These are phyloP conservation scores for Aspergillus sp. DNA, from an alignment of 2,329 filamentous ascomycete genomes.

Conservation along the genomic window DNA sequence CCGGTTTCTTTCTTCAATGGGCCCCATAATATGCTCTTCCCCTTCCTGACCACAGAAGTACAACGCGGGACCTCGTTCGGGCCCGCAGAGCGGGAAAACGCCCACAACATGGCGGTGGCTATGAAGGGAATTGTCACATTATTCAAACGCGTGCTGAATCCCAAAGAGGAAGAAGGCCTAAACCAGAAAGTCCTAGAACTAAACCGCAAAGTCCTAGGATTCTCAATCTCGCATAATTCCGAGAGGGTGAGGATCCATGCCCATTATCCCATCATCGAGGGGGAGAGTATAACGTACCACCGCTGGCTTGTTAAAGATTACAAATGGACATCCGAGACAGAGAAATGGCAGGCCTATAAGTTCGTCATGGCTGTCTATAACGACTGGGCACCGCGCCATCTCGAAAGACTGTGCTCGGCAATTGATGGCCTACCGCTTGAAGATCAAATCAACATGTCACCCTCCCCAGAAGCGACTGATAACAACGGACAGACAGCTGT, in stretches of 20 bases:
- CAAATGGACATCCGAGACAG: neutral
- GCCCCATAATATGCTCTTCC: neutral
- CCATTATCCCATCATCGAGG: neutral
- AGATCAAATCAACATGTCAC: neutral
- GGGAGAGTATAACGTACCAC: neutral
- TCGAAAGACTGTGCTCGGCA: neutral
- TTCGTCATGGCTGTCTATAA: constrained; percentile 8
- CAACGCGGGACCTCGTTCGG: neutral
- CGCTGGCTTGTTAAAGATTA: neutral
- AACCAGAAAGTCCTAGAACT: neutral
- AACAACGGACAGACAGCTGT: neutral
- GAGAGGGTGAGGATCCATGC: neutral
- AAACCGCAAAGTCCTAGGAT: constrained; percentile 4
- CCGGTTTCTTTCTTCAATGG: neutral
- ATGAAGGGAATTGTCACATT: constrained; percentile 5
- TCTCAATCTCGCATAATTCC: constrained; percentile 1
- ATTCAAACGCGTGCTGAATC: neutral
- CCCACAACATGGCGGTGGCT: constrained; percentile 2
- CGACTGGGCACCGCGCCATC: neutral
- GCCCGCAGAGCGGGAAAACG: neutral
- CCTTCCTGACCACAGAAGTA: constrained; percentile 2
- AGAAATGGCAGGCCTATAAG: constrained; percentile 4
- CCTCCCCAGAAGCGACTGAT: neutral
- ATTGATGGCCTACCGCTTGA: neutral
- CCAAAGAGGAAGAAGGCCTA: too few relatives aligned